Conservation (phyloP, 1,139 yeast genomes). For the Geotrichum histeridarum region DNA sequence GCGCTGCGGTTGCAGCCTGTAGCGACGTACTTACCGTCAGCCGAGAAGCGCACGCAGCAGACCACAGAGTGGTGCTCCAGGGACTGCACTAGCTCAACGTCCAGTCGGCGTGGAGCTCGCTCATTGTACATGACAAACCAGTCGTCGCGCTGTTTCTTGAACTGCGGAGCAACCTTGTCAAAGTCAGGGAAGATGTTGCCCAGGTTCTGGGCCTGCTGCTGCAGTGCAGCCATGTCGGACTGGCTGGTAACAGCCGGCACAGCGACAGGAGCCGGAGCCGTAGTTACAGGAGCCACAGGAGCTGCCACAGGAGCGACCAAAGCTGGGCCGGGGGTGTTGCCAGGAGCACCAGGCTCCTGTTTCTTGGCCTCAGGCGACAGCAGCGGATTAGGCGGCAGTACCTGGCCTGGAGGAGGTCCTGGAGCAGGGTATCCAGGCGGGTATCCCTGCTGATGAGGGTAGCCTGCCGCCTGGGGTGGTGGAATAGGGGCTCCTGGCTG, state of each 20-base stretch:
- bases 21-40: conserved; percentile 85
- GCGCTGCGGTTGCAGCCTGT: conserved; percentile 97
- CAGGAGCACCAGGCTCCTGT: conserved; percentile 12
- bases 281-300: conserved; percentile 18
- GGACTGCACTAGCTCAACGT: conserved; percentile 83
- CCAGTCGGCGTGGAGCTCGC: conserved; percentile 66
- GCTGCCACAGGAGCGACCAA: conserved; percentile 21
- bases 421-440: conserved; percentile 19
- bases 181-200: conserved; percentile 69
- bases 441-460: conserved; percentile 17
- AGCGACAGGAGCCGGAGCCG: conserved; percentile 20
- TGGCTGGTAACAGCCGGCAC: conserved; percentile 20
- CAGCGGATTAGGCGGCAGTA: conserved; percentile 23
- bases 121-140: conserved; percentile 90
- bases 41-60: conserved; percentile 79
- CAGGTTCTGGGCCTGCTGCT: conserved; percentile 31
- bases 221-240: conserved; percentile 31
- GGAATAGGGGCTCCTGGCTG: conserved; percentile 25
- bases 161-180: conserved; percentile 70
- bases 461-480: conserved; percentile 20
- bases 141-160: conserved; percentile 79
- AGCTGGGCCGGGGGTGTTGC: conserved; percentile 21
- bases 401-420: conserved; percentile 19
- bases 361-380: conserved; percentile 21
- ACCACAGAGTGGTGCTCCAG: conserved; percentile 91